These are phyloP conservation scores for Cyanidioschyzon merolae DNA, from an alignment of 23 red algal genomes.

Conservation along the genomic window DNA sequence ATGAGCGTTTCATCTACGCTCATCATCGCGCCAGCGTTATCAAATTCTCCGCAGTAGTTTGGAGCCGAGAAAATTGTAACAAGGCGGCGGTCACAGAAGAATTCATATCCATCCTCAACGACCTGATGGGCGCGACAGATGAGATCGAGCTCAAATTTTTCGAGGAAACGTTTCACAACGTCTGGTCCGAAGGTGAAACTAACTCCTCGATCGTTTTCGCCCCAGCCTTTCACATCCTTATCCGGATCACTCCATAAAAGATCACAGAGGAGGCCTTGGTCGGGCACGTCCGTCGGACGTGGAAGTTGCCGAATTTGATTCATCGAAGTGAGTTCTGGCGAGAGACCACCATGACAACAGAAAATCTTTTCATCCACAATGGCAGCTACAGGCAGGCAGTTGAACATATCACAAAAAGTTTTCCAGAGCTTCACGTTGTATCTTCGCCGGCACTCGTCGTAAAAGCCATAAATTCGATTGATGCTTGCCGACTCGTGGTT, in stretches of 20 bases:
- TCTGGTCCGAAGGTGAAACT: slow-evolving; percentile 98
- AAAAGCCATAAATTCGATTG: slow-evolving; percentile 99
- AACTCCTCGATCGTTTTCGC: slow-evolving; percentile 96
- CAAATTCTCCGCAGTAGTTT: slow-evolving; percentile 99
- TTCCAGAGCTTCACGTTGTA: slow-evolving; percentile 99
- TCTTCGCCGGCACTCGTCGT: slow-evolving; percentile 69
- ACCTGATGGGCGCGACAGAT: slow-evolving; percentile 98
- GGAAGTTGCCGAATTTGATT: slow-evolving; percentile 90
- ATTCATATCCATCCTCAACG: slow-evolving; percentile 96
- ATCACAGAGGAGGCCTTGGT: slow-evolving; percentile 95
- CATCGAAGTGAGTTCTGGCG: slow-evolving; percentile 95
- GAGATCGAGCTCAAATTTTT: slow-evolving; percentile 89
- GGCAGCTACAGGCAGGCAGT: slow-evolving; percentile 91
- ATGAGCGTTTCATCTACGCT: slow-evolving; percentile 98
- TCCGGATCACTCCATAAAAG: slow-evolving; percentile 96
- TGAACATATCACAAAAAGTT: slow-evolving; percentile 99
- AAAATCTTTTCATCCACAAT: slow-evolving; percentile 99
- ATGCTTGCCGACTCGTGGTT: slow-evolving; percentile 97
- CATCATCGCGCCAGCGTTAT: slow-evolving; percentile 99
- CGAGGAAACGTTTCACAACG: slow-evolving; percentile 81
- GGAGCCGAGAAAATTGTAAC: slow-evolving; percentile 99
- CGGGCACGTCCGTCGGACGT: slow-evolving; percentile 92
- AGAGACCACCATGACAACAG: slow-evolving; percentile 94
- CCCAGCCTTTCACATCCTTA: slow-evolving; percentile 97
- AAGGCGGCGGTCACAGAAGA: slow-evolving; percentile 86